Base-by-base conservation (phyloP, 495 filamentous ascomycete genomes). In the Chaetomium fimeti region DNA sequence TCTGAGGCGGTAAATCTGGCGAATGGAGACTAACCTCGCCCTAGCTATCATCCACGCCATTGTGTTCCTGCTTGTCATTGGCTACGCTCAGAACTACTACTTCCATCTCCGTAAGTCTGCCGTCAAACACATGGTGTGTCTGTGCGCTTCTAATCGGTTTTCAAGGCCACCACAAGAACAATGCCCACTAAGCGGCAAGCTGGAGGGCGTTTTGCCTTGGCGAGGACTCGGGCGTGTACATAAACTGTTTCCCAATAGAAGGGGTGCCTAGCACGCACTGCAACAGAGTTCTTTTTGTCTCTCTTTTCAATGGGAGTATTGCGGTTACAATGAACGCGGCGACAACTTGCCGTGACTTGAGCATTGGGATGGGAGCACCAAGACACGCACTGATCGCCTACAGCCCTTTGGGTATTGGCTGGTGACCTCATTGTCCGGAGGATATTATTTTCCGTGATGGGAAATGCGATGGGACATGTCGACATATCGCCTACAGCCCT, bases 31-130 rank as follows among this genome's bases (percentile, higher is more conserved):
- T 74, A 51, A 76, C 60, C 55, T 74, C 69, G 16, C 40, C 66
- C 70, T 69, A 98, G 94, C 94, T 65, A 80, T 98, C 68, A 81
- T 91, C 66, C 94, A 98, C 77, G 84, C 88, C 68, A 92, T 98
- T 71, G 87, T 79, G 59, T 81, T 81, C 68, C 77, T 98, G 55
- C 76, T 93, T 64, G 76, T 85, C 62, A 69, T 97, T 65, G 92
- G 92, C 68, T 99, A 99, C 81, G 89, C 89, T 67, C 89, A 97
- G 81, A 89, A 94, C 79, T 98, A 98, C 88, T 98, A 98, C 85
- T 98, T 95, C 90, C 95, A 99, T 80, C 86, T 98, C 68, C 92
- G 94, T 98, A 87, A 76, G 91, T 63, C 25, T 52, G 22, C 24
- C 20, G 5, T 24, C 2, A 8, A 25, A 24, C 22, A 15, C 5